These are phyloP conservation scores for Blastomyces emzantsi DNA, from an alignment of 2,329 filamentous ascomycete genomes.

Conservation along the genomic window DNA sequence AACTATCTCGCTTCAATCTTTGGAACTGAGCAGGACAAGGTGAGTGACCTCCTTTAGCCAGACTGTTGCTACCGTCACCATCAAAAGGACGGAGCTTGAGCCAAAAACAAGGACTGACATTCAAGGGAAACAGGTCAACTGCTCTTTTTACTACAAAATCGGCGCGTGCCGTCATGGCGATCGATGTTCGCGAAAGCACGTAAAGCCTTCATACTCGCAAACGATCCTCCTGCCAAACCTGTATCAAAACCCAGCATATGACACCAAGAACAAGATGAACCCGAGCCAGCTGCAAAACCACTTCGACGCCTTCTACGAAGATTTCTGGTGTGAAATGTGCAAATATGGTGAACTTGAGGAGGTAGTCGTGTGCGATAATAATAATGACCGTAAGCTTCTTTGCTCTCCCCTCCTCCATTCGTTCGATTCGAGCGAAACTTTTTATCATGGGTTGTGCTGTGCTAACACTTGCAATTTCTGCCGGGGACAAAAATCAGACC, in stretches of 20 bases:
- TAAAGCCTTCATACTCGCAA: conserved; percentile 97
- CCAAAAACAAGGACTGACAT: conserved; percentile 9
- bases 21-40: conserved; percentile 96
- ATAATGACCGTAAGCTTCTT: conserved; percentile 73
- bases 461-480: conserved; percentile 19
- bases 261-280: conserved; percentile 96
- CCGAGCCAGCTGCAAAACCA: conserved; percentile 93
- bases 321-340: conserved; percentile 99
- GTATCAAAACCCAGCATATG: conserved; percentile 98
- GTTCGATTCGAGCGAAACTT: not conserved
- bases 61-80: conserved; percentile 9
- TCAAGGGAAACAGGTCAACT: conserved; percentile 58
- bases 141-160: conserved; percentile 99
- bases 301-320: conserved; percentile 99
- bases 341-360: conserved; percentile 97
- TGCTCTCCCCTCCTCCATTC: conserved; percentile 1
- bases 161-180: conserved; percentile 97
- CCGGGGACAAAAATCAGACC: conserved; percentile 45
- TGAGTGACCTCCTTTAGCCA: conserved; percentile 14
- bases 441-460: conserved; percentile 16
- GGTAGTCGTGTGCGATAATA: conserved; percentile 97
- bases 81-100: conserved; percentile 8
- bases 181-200: conserved; percentile 95
- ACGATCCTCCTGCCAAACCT: conserved; percentile 97
- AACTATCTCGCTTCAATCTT: conserved; percentile 99